Evolutionary conservation across 2,329 filamentous ascomycete genomes (phyloP), one percentile per base, ranked within the genome.

Genomic region (Fusarium graminum): DNA sequence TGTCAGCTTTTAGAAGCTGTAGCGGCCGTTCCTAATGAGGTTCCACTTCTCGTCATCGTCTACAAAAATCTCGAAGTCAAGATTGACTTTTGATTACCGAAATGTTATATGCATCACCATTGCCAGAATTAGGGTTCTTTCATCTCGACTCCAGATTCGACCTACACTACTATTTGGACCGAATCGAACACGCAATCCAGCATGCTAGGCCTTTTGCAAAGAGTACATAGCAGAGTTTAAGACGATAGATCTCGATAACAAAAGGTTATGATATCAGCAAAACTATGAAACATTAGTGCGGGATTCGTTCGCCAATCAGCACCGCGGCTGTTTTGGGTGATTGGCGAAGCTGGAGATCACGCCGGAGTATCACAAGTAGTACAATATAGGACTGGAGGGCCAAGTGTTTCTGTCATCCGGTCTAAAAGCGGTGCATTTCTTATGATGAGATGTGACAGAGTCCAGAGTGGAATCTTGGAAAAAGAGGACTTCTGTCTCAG

Each of bases 371-470:
- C 58, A 60, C 25, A 36, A 42, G 39, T 38, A 28, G 49, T 25
- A 28, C 22, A 41, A 47, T 50, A 28, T 32, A 59, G 56, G 41
- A 51, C 57, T 36, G 43, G 45, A 47, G 55, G 54, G 47, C 25
- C 22, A 22, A 22, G 22, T 22, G 4, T 22, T 22, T 22, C 22
- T 22, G 22, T 22, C 22, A 22, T 22, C 22, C 6, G 22, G 22
- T 22, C 22, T 22, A 22, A 6, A 22, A 22, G 22, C 22, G 22
- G 22, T 22, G 29, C 43, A 46, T 30, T 32, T 34, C 17, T n/a
- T 34, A 22, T 22, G 22, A 40, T 47, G 59, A 68, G 42, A 68
- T 65, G 50, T 68, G 59, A 68, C 46, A 56, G 50, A 19, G 40
- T 26, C 16, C 19, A 40, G 30, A 45, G 56, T 61, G 64, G 64